Evolutionary conservation across 2,329 filamentous ascomycete genomes (phyloP).

Genomic region (Stachybotrys chartarum): DNA sequence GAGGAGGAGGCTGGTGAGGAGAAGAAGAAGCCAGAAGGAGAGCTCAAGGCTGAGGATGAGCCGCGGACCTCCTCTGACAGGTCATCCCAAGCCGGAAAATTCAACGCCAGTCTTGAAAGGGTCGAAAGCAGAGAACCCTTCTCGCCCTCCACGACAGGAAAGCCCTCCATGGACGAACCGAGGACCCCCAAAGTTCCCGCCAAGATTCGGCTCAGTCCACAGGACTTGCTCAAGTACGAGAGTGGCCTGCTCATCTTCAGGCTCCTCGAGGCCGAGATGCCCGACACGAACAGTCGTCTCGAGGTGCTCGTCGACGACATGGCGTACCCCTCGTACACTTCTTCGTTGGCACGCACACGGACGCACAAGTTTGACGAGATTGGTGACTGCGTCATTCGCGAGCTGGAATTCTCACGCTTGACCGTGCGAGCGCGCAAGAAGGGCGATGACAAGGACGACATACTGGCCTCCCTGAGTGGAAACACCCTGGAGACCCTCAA

Average conservation of each 20-base stretch:
- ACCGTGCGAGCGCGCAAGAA: conserved; percentile 83
- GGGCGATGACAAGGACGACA: conserved; percentile 66
- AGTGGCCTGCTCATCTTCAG: conserved; percentile 92
- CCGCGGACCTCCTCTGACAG: conserved; percentile 7
- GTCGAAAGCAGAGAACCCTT: conserved; percentile 13
- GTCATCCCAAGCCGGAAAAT: conserved; percentile 33
- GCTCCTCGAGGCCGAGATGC: conserved; percentile 80
- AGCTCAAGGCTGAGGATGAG: conserved; percentile 2
- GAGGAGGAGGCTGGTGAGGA: conserved; percentile 36
- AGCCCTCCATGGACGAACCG: conserved; percentile 28
- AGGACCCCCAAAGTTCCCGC: conserved; percentile 46
- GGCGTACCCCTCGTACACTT: conserved; percentile 82
- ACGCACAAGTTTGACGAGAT: conserved; percentile 79
- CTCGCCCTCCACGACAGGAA: conserved; percentile 25
- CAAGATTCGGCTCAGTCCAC: conserved; percentile 69
- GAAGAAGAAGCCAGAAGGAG: conserved; percentile 15
- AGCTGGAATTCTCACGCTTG: conserved; percentile 92
- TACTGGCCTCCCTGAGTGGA: conserved; percentile 75
- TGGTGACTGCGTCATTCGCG: conserved; percentile 90
- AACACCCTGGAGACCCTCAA: conserved; percentile 83
- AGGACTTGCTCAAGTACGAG: conserved; percentile 80
- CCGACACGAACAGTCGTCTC: conserved; percentile 66
- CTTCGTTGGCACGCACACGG: conserved; percentile 64
- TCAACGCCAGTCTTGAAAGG: conserved; percentile 29
- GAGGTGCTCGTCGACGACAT: conserved; percentile 94